A percentile compares a stretch with the other conserved stretches of the same genome.
These are phyloP conservation scores for Jamesozyma lodderae DNA, from an alignment of 805 yeast genomes.

Conservation along the genomic window DNA sequence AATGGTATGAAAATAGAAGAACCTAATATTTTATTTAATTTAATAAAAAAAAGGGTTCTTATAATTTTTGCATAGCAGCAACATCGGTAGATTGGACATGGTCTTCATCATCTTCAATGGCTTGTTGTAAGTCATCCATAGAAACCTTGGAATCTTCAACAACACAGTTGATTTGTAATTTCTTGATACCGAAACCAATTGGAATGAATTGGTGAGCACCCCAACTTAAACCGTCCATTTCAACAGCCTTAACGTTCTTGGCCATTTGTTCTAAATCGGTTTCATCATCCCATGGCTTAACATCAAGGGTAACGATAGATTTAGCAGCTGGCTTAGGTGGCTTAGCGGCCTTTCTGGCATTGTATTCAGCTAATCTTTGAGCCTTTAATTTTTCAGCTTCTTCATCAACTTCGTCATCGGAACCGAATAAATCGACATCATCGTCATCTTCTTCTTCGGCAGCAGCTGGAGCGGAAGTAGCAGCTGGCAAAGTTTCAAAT, in stretches of 20 bases:
- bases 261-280: slow-evolving; percentile 86
- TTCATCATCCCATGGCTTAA: slow-evolving; percentile 99
- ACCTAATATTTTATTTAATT: too few relatives aligned
- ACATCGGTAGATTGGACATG: slow-evolving; percentile 98
- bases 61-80: slow-evolving; percentile 97
- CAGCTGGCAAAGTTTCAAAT: slow-evolving; percentile 76
- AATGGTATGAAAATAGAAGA: too few relatives aligned
- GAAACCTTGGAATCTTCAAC: slow-evolving; percentile 96
- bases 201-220: slow-evolving; percentile 96
- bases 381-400: slow-evolving; percentile 96
- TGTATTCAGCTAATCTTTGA: slow-evolving; percentile 95
- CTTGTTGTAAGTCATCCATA: slow-evolving; percentile 74
- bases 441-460: slow-evolving; percentile 66
- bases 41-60: slow-evolving; percentile 30
- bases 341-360: slow-evolving; percentile 93
- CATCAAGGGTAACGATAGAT: slow-evolving; percentile 92
- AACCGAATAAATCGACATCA: slow-evolving; percentile 91
- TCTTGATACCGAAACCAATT: slow-evolving; percentile 99
- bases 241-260: slow-evolving; percentile 76
- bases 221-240: slow-evolving; percentile 92
- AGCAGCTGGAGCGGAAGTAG: slow-evolving; percentile 45
- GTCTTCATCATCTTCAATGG: slow-evolving; percentile 86
- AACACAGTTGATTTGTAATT: slow-evolving; percentile 96
- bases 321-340: slow-evolving; percentile 99
- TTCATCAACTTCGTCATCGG: slow-evolving; percentile 88